Conservation (phyloP, 2,329 filamentous ascomycete genomes). For the Septoria petroselini region DNA sequence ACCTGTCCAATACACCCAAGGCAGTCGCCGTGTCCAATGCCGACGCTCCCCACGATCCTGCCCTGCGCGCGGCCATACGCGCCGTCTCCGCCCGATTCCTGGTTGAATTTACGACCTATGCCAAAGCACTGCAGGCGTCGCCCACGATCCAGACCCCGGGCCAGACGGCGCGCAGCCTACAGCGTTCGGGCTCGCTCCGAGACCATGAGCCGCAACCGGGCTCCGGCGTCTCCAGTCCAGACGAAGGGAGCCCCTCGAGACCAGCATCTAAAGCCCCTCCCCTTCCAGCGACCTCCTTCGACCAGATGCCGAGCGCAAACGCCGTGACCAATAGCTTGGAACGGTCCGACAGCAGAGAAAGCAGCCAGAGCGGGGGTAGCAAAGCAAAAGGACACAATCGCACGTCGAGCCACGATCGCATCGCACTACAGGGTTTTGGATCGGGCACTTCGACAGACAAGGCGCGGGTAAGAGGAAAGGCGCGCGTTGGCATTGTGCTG, state of each 20-base stretch:
- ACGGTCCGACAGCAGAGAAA: slow-evolving; percentile 38
- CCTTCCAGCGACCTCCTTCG: slow-evolving; percentile 54
- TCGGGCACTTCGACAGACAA: slow-evolving; percentile 52
- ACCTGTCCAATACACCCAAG: slow-evolving; percentile 13
- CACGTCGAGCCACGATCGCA: slow-evolving; percentile 53
- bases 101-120: slow-evolving; percentile 48
- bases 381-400: slow-evolving; percentile 25
- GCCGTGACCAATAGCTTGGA: slow-evolving; percentile 39
- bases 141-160: slow-evolving; percentile 76
- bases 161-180: slow-evolving; percentile 41
- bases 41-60: slow-evolving; percentile 21
- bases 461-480: slow-evolving; percentile 75
- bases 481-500: slow-evolving; percentile 72
- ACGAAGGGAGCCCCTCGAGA: slow-evolving; percentile 26
- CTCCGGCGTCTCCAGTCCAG: slow-evolving; percentile 30
- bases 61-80: slow-evolving; percentile 47
- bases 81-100: slow-evolving; percentile 46
- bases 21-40: slow-evolving; percentile 23
- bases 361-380: slow-evolving; percentile 21
- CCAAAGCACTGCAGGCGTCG: slow-evolving; percentile 48
- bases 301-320: slow-evolving; percentile 50
- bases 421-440: slow-evolving; percentile 64
- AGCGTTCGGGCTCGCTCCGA: slow-evolving; percentile 35
- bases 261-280: slow-evolving; percentile 29
- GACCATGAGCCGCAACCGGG: slow-evolving; percentile 26